phyloP scores from a whole-genome alignment of 2,329 filamentous ascomycete species.

The Canariomyces notabilis region DNA sequence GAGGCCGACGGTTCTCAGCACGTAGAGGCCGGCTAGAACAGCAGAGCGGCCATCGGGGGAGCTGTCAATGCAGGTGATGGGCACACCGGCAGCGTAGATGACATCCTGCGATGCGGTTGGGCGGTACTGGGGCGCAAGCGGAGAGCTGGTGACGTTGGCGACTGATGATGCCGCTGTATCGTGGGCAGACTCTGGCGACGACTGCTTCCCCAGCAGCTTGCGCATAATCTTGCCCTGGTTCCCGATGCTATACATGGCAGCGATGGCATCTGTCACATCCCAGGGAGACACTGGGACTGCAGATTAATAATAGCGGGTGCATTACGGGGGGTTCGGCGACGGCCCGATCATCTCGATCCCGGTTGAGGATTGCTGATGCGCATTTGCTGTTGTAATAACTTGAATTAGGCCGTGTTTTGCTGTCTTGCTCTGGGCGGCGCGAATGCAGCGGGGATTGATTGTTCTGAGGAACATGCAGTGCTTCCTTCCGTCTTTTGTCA shows the following conservation, averaged over 20 bases:
- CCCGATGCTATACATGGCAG: slow-evolving; percentile 28
- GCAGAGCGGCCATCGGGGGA: slow-evolving; percentile 52
- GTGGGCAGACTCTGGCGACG: slow-evolving; percentile 38
- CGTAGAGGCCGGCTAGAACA: slow-evolving; percentile 54
- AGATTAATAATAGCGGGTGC: background rate
- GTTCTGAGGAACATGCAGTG: no score
- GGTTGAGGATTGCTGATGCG: no score
- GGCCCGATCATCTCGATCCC: no score
- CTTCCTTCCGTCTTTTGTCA: no score
- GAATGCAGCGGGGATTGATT: no score
- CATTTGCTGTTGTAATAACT: no score
- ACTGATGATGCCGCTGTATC: slow-evolving; percentile 37
- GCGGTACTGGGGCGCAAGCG: slow-evolving; percentile 41
- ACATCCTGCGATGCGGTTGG: slow-evolving; percentile 53
- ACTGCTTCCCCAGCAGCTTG: slow-evolving; percentile 55
- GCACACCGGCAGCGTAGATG: slow-evolving; percentile 45
- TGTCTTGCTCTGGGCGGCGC: no score
- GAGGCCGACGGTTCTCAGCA: slow-evolving; percentile 56
- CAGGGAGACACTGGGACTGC: background rate
- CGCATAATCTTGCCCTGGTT: slow-evolving; percentile 55
- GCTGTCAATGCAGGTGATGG: slow-evolving; percentile 54
- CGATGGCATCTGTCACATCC: slow-evolving; percentile 18
- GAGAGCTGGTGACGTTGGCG: slow-evolving; percentile 44
- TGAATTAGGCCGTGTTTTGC: no score
- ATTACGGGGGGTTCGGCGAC: background rate